A percentile compares a stretch with the other conserved stretches of the same genome.
Conservation (phyloP, 2,329 filamentous ascomycete genomes). For the Trichophyton schoenleinii region DNA sequence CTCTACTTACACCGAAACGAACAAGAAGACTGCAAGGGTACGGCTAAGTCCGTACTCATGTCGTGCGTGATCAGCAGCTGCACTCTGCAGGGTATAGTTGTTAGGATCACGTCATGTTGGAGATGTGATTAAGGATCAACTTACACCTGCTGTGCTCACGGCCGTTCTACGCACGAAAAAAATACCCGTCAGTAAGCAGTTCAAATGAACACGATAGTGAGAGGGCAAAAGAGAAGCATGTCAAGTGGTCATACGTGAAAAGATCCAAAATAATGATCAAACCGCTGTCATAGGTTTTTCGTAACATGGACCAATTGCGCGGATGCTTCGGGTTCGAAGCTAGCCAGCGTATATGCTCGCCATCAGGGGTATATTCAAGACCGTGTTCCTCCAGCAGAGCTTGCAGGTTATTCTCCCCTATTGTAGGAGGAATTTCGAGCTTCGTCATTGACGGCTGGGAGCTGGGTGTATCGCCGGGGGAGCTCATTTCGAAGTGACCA, state of each 20-base stretch:
- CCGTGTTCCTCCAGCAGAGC: background rate
- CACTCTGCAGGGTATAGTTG: background rate
- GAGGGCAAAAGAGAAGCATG: too few species aligned
- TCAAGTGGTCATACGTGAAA: background rate
- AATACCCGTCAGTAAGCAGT: constrained; percentile 1
- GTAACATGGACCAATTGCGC: background rate
- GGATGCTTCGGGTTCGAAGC: background rate
- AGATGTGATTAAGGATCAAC: background rate
- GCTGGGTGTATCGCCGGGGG: background rate
- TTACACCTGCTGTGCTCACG: background rate
- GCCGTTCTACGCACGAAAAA: background rate
- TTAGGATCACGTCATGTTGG: background rate
- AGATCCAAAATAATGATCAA: background rate
- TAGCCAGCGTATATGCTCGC: background rate
- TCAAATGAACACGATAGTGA: background rate
- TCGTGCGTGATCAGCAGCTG: background rate
- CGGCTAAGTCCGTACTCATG: background rate
- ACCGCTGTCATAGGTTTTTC: background rate
- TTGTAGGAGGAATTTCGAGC: background rate
- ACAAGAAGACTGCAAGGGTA: background rate
- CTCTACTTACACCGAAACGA: background rate
- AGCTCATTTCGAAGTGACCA: background rate
- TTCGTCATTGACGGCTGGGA: background rate
- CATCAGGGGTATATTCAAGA: background rate
- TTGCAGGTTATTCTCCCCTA: background rate